Conservation (phyloP, 2,329 filamentous ascomycete genomes). For the Zasmidium angulare region DNA sequence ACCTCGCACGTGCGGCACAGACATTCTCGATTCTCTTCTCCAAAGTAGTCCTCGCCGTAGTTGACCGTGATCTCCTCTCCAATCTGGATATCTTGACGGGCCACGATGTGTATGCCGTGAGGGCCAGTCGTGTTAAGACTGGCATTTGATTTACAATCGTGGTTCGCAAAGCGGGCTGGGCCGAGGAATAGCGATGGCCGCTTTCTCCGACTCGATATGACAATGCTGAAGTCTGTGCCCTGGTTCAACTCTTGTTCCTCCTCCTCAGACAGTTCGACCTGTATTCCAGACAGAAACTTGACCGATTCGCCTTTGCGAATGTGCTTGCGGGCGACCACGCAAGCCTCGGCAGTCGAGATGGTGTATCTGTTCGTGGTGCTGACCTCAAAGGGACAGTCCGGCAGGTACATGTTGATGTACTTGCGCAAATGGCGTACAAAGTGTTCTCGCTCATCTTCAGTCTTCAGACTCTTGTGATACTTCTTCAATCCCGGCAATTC, state of each 20-base stretch:
- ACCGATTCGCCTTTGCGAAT: slow-evolving; percentile 82
- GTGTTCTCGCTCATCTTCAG: slow-evolving; percentile 78
- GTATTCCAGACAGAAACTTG: slow-evolving; percentile 87
- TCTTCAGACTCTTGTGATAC: slow-evolving; percentile 64
- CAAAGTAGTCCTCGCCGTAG: slow-evolving; percentile 95
- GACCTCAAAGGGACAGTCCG: slow-evolving; percentile 94
- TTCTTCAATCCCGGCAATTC: slow-evolving; percentile 71
- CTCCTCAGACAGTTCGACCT: slow-evolving; percentile 87
- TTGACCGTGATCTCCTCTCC: slow-evolving; percentile 97
- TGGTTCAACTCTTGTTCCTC: slow-evolving; percentile 82
- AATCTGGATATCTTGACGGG: slow-evolving; percentile 74
- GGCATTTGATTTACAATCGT: slow-evolving; percentile 93
- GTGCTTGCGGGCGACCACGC: slow-evolving; percentile 74
- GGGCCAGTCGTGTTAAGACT: slow-evolving; percentile 78
- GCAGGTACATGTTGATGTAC: slow-evolving; percentile 89
- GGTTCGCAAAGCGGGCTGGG: slow-evolving; percentile 93
- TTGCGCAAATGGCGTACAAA: slow-evolving; percentile 83
- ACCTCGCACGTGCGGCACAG: slow-evolving; percentile 85
- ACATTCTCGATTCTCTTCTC: slow-evolving; percentile 91
- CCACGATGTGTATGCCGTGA: slow-evolving; percentile 87
- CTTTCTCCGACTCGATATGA: slow-evolving; percentile 89
- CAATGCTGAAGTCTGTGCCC: slow-evolving; percentile 94
- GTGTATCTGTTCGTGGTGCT: slow-evolving; percentile 93
- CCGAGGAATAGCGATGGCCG: slow-evolving; percentile 90
- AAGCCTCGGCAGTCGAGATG: slow-evolving; percentile 84